Evolutionary conservation across 441 rosid species (phyloP).

Genomic region (Populus hybrid): DNA sequence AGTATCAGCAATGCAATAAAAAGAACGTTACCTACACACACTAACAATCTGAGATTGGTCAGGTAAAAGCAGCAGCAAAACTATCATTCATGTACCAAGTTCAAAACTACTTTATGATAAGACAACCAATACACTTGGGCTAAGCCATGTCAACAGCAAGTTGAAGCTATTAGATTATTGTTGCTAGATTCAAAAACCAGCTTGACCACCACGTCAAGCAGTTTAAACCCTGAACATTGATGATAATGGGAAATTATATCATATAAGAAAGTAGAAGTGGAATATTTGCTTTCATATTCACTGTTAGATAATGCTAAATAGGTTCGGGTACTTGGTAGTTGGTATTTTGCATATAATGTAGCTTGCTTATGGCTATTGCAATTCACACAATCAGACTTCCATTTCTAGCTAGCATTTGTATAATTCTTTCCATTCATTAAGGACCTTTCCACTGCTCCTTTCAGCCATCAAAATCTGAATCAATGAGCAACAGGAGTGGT

Average conservation of each 20-base stretch:
- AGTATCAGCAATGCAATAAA: constrained; percentile 20
- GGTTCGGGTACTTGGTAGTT: not conserved
- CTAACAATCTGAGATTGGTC: not conserved
- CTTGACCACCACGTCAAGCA: not conserved
- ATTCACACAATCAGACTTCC: not conserved
- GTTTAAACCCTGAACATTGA: not conserved
- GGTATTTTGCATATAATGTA: not conserved
- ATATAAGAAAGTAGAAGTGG: not conserved
- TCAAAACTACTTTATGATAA: not conserved
- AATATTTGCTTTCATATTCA: not conserved
- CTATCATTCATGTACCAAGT: not conserved
- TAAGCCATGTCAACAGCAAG: not conserved
- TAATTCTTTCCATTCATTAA: not conserved
- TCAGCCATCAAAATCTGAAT: not conserved
- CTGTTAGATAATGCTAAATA: not conserved
- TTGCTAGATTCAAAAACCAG: not conserved
- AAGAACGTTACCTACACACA: not conserved
- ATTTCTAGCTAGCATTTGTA: not conserved
- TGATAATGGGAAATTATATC: not conserved
- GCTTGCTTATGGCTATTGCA: not conserved
- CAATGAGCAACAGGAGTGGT: not conserved
- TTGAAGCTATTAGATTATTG: not conserved
- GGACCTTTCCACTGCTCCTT: not conserved
- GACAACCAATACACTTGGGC: not conserved
- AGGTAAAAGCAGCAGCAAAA: constrained; percentile 3